Conservation (phyloP, 2,329 filamentous ascomycete genomes). For the Xylaria sp. region DNA sequence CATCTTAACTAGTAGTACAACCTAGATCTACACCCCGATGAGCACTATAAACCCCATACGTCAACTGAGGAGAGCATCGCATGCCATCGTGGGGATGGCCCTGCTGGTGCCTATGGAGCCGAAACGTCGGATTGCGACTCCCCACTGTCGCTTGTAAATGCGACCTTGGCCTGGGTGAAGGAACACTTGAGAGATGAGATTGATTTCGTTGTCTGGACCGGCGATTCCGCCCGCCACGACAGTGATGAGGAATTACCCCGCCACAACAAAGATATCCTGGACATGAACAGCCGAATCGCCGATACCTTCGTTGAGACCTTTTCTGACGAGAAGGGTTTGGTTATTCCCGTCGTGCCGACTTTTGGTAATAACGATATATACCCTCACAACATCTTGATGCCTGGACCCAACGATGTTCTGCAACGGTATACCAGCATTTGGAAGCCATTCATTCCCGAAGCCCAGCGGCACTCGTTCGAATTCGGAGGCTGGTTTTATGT, state of each 20-base stretch:
- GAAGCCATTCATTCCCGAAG: constrained; percentile 88
- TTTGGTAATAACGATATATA: constrained; percentile 98
- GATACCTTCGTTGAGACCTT: constrained; percentile 82
- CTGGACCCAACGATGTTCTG: constrained; percentile 89
- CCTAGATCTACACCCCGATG: constrained; percentile 90
- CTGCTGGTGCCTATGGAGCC: constrained; percentile 83
- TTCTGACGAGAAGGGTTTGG: constrained; percentile 67
- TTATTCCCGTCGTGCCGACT: constrained; percentile 86
- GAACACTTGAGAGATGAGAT: constrained; percentile 80
- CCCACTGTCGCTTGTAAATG: constrained; percentile 81
- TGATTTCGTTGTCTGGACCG: constrained; percentile 94
- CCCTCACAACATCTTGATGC: constrained; percentile 91
- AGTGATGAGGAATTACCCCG: constrained; percentile 85
- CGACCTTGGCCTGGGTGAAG: constrained; percentile 89
- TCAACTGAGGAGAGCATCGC: constrained; percentile 74
- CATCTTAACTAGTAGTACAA: constrained; percentile 28
- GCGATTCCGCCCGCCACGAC: constrained; percentile 89
- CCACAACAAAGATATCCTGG: constrained; percentile 77
- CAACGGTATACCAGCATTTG: constrained; percentile 81
- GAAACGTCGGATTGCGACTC: constrained; percentile 91
- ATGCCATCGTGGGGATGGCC: constrained; percentile 83
- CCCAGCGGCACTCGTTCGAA: constrained; percentile 89
- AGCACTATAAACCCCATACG: constrained; percentile 83
- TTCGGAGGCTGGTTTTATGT: constrained; percentile 95
- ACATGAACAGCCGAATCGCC: constrained; percentile 80